Evolutionary conservation across 1,139 yeast species (phyloP), one percentile per base, ranked within the genome.

Genomic region (Spathaspora sp.): DNA sequence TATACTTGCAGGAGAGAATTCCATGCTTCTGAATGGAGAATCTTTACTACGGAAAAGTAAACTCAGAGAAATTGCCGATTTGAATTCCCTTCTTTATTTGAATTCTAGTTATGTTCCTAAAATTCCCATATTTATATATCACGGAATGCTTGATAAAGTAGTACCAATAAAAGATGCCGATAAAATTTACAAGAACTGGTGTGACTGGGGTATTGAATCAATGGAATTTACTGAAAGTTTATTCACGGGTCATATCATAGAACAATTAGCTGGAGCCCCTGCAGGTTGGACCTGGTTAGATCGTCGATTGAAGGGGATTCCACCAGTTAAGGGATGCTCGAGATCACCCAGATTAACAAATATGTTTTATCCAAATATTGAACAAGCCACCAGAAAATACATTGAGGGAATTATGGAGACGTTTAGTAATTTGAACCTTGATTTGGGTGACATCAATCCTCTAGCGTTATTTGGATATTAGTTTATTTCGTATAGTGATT

Each of bases 51-150:
- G 67, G 39, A 13, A 50, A 4, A 44, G 51, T 13, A 45, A 47
- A 1, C 52, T 62, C 8, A 40, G 41, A 4, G 41, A 52, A 7
- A 52, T 60, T 8, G 41, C 64, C 8, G 43, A 45, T 16, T 56
- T 60, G 3, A 61, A 63, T 41, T 63, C 67, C 3, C 51, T 64
- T 20, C 63, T 46, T 8, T 42, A 43, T n/a, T 44, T 47, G 20
- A 37, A 46, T 39, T 48, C 52, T 7, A 51, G 33, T 17, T 53
- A 50, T 39, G 52, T 52, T 29, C 74, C 75, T 1, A 49, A 63
- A 36, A 58, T 68, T n/a, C 75, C 74, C 1, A 42, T 70, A 2
- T 68, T 68, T 44, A 55, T 68, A 10, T 68, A 60, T 54, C 74
- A 70, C 44, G 71, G 72, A 1, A 43, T 51, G 23, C 44, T 58